Evolutionary conservation across 805 yeast genomes (phyloP), one percentile per base, ranked within the genome.

Genomic region (Candida qinlingensis): DNA sequence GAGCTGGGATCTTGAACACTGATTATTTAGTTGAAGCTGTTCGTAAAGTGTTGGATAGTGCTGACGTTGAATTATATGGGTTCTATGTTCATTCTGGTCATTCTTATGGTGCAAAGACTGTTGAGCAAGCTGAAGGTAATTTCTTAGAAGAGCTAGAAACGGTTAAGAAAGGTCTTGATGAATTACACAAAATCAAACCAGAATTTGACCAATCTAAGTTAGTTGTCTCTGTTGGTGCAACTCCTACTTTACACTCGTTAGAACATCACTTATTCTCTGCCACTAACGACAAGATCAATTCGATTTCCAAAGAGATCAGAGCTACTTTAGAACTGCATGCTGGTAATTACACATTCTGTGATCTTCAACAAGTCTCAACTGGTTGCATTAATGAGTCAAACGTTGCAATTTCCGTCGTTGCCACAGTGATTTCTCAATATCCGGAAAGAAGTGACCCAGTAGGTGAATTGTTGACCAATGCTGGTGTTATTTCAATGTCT

Each of bases 21-120:
- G 65, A 62, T 1, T 67, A 63, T 29, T 60, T 83, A n/a, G 51
- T 59, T 0, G 50, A 61, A 1, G 57, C 76, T 4, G 54, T 83
- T 13, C 54, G 63, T 34, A 60, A 63, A 13, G 52, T 73, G 11
- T 44, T 52, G 4, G 54, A 60, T 4, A 49, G 65, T 3, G 59
- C 62, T 2, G 54, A 63, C 37, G 70, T 82, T 9, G 68, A 73
- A 8, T 50, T 85, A 12, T 79, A 70, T 57, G 95, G 95, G 0
- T 78, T 86, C 56, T 87, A 87, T 63, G 81, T 86, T 37, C 94
- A 87, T 66, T 87, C 89, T 1, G 95, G 95, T 3, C 87, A 83
- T 59, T 81, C 91, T 0, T 87, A 87, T 58, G 67, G 68, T 1
- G 69, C 84, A 0, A 63, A 65, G 6, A 64, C 72, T 13, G 61